Percentiles rank a stretch among this genome's conserved stretches.
These are phyloP conservation scores for Sclerospora graminicola DNA, from an alignment of 352 stramenopile genomes.

Conservation along the genomic window DNA sequence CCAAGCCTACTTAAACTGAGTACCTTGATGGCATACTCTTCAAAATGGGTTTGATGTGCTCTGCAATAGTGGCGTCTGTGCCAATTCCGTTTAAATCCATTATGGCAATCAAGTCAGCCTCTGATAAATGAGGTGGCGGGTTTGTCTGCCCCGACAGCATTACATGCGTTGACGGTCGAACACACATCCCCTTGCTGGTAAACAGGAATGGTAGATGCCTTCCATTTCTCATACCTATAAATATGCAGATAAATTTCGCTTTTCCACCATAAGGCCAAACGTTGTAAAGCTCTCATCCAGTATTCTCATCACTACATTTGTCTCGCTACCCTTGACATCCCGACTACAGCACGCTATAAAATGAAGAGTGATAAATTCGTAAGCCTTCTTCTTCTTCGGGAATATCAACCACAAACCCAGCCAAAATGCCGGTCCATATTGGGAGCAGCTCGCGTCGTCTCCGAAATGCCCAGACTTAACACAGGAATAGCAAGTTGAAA, in stretches of 20 bases:
- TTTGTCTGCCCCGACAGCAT: no score
- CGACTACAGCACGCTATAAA: conserved; percentile 98
- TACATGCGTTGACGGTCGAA: conserved; percentile 51
- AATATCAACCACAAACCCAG: no score
- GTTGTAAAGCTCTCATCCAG: conserved; percentile 78
- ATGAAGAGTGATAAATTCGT: conserved; percentile 95
- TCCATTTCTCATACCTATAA: conserved; percentile 93
- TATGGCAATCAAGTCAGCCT: no score
- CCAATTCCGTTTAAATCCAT: no score
- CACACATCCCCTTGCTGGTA: conserved; percentile 71
- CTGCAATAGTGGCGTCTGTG: no score
- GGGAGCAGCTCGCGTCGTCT: no score
- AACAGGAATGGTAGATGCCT: conserved; percentile 70
- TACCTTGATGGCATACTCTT: conserved; percentile 96
- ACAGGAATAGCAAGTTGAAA: no score
- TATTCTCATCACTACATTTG: conserved; percentile 85
- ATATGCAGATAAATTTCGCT: conserved; percentile 93
- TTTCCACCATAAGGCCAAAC: conserved; percentile 83
- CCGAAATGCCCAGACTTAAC: no score
- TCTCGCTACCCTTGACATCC: conserved; percentile 88
- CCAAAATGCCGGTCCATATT: no score
- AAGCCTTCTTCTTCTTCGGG: conserved; percentile 89
- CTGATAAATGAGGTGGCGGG: no score
- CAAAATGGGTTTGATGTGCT: no score
- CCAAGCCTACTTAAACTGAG: conserved; percentile 87